Evolutionary conservation across 2,329 filamentous ascomycete genomes (phyloP), one percentile per base, ranked within the genome.

Genomic region (Diaporthe vexans): DNA sequence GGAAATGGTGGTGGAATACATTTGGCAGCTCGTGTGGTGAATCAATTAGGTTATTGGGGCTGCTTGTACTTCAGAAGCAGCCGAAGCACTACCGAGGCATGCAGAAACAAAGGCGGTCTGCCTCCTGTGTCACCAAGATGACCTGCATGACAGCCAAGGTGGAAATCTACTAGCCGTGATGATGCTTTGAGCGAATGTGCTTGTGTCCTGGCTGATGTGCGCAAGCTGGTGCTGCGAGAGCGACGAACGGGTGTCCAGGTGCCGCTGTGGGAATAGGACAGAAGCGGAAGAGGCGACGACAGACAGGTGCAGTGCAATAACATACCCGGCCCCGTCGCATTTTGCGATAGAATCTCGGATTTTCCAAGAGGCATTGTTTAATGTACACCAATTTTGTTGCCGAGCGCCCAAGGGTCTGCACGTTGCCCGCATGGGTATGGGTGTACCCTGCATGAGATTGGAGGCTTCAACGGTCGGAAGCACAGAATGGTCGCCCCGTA

Each of bases 391-490:
- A 11, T 67, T 48, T 52, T 43, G 24, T 35, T 35, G 61, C 61
- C 61, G 61, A 24, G 29, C 29, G 19, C 46, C 15, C 8, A 67
- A 51, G 26, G 61, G 33, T 48, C 63, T 67, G 63, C 26, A 67
- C 33, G 46, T 67, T 37, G 63, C 63, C 46, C 24, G 46, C 63
- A 67, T 33, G 61, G 52, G 72, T 68, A 73, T 59, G 72, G 72
- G 54, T 70, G 21, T 26, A 35, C 72, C 72, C 54, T 73, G 72
- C 37, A 58, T 4, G 54, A 54, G 24, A 26, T 70, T 58, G 21
- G 63, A 21, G 56, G 43, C 65, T 71, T 71, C 65, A 71, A 63
- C 65, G 72, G 65, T 56, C 56, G 72, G 56, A 57, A 71, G 56
- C 72, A 71, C 3, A 10, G 35, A 56, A 48, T 26, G 48, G 9